These are phyloP conservation scores for Suillus hirtellus DNA, from an alignment of 768 basidiomycete species.

Conservation along the genomic window DNA sequence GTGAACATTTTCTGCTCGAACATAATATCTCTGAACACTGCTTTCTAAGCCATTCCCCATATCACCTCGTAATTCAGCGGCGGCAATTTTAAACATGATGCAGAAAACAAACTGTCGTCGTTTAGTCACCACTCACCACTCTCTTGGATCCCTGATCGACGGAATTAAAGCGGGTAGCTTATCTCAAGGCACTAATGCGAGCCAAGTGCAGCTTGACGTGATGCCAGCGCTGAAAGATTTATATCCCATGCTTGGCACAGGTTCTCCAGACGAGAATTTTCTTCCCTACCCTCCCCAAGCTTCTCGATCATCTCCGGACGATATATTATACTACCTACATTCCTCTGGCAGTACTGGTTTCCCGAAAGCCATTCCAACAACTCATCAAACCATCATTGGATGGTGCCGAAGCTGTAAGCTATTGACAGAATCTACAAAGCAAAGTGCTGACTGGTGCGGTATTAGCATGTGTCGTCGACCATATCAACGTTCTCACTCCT, in stretches of 20 bases:
- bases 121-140: constrained; percentile 21
- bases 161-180: constrained; percentile 8
- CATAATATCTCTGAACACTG: constrained; percentile 30
- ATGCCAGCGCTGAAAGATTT: constrained; percentile 26
- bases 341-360: constrained; percentile 54
- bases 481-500: constrained; percentile 15
- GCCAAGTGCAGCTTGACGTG: constrained; percentile 18
- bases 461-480: constrained; percentile 10
- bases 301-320: constrained; percentile 28
- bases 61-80: constrained; percentile 43
- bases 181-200: background rate
- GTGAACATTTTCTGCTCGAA: constrained; percentile 26
- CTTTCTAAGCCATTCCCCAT: constrained; percentile 34
- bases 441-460: too few relatives aligned
- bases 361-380: constrained; percentile 46
- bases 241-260: constrained; percentile 42
- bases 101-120: constrained; percentile 21
- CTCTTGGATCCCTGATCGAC: constrained; percentile 20
- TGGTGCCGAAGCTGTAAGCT: constrained; percentile 39
- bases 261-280: constrained; percentile 24
- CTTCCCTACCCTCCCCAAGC: constrained; percentile 17
- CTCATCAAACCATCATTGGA: constrained; percentile 33
- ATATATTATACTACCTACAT: constrained; percentile 46
- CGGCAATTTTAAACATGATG: constrained; percentile 35
- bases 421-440: background rate